Percentiles rank a stretch among this genome's conserved stretches.
phyloP scores from a whole-genome alignment of 1,284 basidiomycete species.

The Pulchroboletus neoregius region DNA sequence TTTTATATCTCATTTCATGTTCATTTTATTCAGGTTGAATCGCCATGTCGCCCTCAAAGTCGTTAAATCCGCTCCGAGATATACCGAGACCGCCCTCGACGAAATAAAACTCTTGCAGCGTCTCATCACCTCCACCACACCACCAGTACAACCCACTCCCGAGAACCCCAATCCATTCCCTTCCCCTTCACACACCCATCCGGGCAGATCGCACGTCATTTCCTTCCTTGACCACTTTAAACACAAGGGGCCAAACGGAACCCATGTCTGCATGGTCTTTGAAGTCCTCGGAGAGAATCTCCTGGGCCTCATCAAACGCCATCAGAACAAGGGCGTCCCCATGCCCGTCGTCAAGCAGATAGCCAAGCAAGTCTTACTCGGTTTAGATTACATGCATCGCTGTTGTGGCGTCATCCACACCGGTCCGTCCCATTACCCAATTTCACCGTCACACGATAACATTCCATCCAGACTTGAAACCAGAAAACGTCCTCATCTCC shows the following conservation, averaged over 20 bases:
- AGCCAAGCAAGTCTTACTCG: conserved; percentile 92
- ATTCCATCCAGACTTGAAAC: conserved; percentile 75
- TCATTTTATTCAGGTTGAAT: conserved; percentile 59
- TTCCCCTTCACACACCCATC: conserved; percentile 66
- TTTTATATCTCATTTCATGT: conserved; percentile 5
- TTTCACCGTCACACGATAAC: conserved; percentile 2
- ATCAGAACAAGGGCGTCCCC: conserved; percentile 93
- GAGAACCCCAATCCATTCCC: conserved; percentile 55
- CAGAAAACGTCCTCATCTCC: conserved; percentile 96
- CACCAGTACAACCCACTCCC: conserved; percentile 51
- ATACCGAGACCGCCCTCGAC: conserved; percentile 97
- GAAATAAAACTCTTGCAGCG: conserved; percentile 98
- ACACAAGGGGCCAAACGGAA: conserved; percentile 95
- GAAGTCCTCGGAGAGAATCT: conserved; percentile 98
- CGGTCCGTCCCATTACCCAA: conserved; percentile 40
- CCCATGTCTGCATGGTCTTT: conserved; percentile 99
- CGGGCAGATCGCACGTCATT: conserved; percentile 84
- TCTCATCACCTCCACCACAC: conserved; percentile 83
- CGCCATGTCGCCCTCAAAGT: conserved; percentile 99
- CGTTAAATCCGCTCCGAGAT: conserved; percentile 95
- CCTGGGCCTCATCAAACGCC: conserved; percentile 95
- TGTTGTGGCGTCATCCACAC: conserved; percentile 96
- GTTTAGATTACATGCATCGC: conserved; percentile 96
- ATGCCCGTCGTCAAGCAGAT: conserved; percentile 95
- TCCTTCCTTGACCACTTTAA: conserved; percentile 96